Percentiles rank a stretch among this genome's conserved stretches.
Conservation (phyloP, 2,329 filamentous ascomycete species). For the Ophiocordyceps unilateralis region DNA sequence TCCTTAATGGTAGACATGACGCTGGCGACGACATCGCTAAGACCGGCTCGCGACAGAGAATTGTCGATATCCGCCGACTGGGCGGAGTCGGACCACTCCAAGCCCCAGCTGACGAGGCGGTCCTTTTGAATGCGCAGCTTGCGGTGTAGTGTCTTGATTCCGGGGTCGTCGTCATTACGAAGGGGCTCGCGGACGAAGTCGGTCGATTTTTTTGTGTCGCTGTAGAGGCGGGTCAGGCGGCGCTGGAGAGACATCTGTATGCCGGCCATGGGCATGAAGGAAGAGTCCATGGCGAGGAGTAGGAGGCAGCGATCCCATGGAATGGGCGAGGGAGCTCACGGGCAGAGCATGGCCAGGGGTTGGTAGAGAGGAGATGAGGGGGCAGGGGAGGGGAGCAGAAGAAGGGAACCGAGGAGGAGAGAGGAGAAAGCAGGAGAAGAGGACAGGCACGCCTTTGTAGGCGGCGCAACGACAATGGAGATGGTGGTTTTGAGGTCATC, state of each 20-base stretch:
- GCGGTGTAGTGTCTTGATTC: conserved; percentile 54
- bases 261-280: conserved; percentile 28
- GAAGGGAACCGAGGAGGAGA: not conserved
- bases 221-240: conserved; percentile 55
- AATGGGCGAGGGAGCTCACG: not conserved
- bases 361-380: not conserved
- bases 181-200: conserved; percentile 52
- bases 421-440: not conserved
- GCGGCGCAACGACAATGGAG: not conserved
- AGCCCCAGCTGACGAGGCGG: conserved; percentile 60
- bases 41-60: conserved; percentile 51
- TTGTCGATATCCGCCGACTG: conserved; percentile 55
- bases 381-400: not conserved
- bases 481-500: not conserved
- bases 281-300: conserved; percentile 26
- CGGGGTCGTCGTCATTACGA: conserved; percentile 48
- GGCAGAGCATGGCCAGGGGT: not conserved
- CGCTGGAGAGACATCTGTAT: conserved; percentile 41
- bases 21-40: conserved; percentile 61
- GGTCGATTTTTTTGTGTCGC: conserved; percentile 64
- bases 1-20: conserved; percentile 71
- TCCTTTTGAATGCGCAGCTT: conserved; percentile 70
- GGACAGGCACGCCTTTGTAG: not conserved
- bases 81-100: conserved; percentile 63
- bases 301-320: not conserved